Percentiles rank a stretch among this genome's conserved stretches.
phyloP scores from a whole-genome alignment of 352 stramenopile species.

The Discostella stelligera region DNA sequence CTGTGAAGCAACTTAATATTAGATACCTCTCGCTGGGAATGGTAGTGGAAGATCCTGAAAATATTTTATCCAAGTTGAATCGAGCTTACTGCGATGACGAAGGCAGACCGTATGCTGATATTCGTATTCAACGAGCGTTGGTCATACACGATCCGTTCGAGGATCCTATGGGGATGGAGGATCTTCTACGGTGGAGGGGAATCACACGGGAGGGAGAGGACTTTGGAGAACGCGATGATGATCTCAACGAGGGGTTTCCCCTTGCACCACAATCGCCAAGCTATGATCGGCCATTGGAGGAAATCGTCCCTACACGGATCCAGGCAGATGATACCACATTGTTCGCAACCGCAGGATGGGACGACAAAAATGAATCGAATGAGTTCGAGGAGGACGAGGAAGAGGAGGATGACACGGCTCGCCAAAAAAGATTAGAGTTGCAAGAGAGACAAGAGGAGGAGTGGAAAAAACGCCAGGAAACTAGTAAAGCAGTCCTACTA shows the following conservation, averaged over 20 bases:
- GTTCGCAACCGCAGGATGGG: slow-evolving; percentile 49
- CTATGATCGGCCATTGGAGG: slow-evolving; percentile 88
- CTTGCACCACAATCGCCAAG: slow-evolving; percentile 86
- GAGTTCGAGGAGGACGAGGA: slow-evolving; percentile 51
- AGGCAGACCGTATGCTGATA: slow-evolving; percentile 93
- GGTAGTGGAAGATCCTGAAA: slow-evolving; percentile 85
- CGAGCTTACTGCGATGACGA: slow-evolving; percentile 92
- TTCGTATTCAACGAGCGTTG: slow-evolving; percentile 93
- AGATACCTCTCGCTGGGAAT: slow-evolving; percentile 64
- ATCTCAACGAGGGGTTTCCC: slow-evolving; percentile 53
- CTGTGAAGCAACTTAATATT: slow-evolving; percentile 5
- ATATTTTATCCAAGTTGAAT: slow-evolving; percentile 93
- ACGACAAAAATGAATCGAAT: slow-evolving; percentile 61
- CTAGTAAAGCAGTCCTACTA: slow-evolving; percentile 93
- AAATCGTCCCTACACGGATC: slow-evolving; percentile 89
- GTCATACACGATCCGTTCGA: slow-evolving; percentile 88
- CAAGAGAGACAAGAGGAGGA: slow-evolving; percentile 89
- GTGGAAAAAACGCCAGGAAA: slow-evolving; percentile 88
- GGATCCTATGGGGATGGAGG: slow-evolving; percentile 76
- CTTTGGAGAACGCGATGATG: slow-evolving; percentile 6
- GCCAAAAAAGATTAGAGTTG: slow-evolving; percentile 66
- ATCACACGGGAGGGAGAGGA: slow-evolving; percentile 25
- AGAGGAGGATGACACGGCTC: slow-evolving; percentile 53
- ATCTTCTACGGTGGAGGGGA: slow-evolving; percentile 51
- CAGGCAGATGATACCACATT: slow-evolving; percentile 86